Evolutionary conservation across 208 protist genomes (phyloP).

Genomic region (Leishmania amazonensis): DNA sequence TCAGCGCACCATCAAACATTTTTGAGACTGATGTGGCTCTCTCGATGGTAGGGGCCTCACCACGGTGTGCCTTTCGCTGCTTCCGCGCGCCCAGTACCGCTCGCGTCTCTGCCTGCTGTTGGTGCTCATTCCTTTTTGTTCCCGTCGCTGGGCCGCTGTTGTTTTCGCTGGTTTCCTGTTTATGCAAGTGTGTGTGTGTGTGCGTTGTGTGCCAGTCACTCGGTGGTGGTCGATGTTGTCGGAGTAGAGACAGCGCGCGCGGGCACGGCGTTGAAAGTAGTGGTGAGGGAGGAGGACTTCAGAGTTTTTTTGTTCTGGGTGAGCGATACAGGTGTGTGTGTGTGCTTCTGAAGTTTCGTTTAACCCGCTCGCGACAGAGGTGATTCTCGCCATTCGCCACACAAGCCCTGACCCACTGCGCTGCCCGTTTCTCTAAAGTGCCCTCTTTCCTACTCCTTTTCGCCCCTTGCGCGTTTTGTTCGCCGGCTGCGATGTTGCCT

Average conservation of each 20-base stretch:
- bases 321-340: background rate
- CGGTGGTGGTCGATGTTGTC: background rate
- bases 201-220: background rate
- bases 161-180: no score
- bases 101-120: background rate
- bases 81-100: background rate
- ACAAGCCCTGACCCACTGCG: background rate
- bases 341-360: background rate
- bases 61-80: background rate
- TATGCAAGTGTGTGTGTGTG: background rate
- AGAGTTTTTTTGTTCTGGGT: background rate
- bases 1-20: slow-evolving; percentile 83
- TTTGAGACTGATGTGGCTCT: slow-evolving; percentile 34
- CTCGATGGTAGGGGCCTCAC: background rate
- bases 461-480: background rate
- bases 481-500: background rate
- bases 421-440: background rate
- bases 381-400: background rate
- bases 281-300: background rate
- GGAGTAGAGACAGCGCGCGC: background rate
- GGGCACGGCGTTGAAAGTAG: background rate
- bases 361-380: background rate
- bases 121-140: slow-evolving; percentile 1
- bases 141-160: background rate
- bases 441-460: background rate